Percentiles rank a stretch among this genome's conserved stretches.
Evolutionary conservation across 306 rosid species (phyloP).

Genomic region (Arachis stenosperma): DNA sequence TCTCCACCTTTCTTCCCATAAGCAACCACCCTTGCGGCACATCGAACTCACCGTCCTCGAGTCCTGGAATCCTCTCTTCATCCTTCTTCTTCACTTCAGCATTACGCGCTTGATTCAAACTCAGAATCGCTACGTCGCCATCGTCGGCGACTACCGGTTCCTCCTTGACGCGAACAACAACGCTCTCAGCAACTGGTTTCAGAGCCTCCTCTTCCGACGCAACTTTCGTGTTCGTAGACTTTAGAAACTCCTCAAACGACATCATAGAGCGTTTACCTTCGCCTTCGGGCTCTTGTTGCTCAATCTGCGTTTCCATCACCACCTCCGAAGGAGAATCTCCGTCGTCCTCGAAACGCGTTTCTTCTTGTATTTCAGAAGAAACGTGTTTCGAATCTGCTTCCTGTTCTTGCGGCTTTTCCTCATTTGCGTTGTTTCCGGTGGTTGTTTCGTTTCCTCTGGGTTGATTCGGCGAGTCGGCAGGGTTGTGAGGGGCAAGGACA

Average conservation of each 20-base stretch:
- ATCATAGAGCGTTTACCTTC: not conserved
- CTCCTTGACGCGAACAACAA: not conserved
- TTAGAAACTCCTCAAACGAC: slow-evolving; percentile 34
- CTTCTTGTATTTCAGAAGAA: not conserved
- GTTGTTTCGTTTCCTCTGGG: not conserved
- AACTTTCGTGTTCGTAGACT: slow-evolving; percentile 39
- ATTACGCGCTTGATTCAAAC: not conserved
- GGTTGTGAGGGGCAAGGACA: slow-evolving; percentile 36
- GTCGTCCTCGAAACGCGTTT: not conserved
- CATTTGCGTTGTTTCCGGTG: slow-evolving; percentile 7
- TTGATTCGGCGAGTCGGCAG: not conserved
- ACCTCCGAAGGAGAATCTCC: not conserved
- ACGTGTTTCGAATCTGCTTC: not conserved
- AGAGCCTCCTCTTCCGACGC: slow-evolving; percentile 40
- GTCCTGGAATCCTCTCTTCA: slow-evolving; percentile 40
- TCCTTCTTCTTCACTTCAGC: slow-evolving; percentile 32
- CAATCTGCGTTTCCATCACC: not conserved
- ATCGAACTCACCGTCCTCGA: slow-evolving; percentile 78
- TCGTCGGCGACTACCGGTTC: not conserved
- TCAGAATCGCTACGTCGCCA: not conserved
- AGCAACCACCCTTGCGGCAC: slow-evolving; percentile 63
- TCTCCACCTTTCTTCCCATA: slow-evolving; percentile 65
- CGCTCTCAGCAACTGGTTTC: slow-evolving; percentile 5
- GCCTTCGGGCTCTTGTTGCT: not conserved
- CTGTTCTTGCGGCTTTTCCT: not conserved